Conservation (phyloP, 352 stramenopile genomes). For the Bremia lactucae region DNA sequence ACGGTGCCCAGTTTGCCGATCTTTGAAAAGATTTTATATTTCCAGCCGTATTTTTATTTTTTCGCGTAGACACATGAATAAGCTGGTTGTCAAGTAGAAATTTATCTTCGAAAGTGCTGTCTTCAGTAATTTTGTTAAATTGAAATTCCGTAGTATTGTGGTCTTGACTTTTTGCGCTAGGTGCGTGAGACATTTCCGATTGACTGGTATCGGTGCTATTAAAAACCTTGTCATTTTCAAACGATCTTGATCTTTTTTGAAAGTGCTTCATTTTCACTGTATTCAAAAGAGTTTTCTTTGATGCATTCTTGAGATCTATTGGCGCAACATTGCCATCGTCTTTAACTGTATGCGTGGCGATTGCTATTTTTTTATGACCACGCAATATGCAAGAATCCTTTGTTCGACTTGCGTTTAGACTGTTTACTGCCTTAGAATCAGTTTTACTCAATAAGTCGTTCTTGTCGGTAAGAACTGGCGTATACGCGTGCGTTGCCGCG, state of each 20-base stretch:
- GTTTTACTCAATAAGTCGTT: neutral
- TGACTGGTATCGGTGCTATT: conserved; percentile 1
- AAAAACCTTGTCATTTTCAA: conserved; percentile 1
- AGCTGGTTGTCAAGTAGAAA: neutral
- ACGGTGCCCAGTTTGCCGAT: conserved; percentile 2
- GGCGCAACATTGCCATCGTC: too few relatives aligned
- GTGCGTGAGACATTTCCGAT: neutral
- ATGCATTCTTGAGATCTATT: too few relatives aligned
- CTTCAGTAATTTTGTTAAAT: neutral
- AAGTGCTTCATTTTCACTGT: neutral
- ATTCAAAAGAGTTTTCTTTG: neutral
- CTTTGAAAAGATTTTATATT: conserved; percentile 6
- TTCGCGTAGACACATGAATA: conserved; percentile 2
- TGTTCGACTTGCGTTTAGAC: neutral
- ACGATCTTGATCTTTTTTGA: conserved; percentile 1
- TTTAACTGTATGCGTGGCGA: neutral
- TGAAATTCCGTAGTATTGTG: neutral
- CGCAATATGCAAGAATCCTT: neutral
- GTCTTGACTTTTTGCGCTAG: neutral
- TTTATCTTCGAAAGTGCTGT: neutral
- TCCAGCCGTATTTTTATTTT: conserved; percentile 19
- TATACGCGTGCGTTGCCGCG: conserved; percentile 18
- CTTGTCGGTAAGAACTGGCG: neutral
- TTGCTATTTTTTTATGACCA: neutral
- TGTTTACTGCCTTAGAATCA: neutral